A percentile compares a stretch with the other conserved stretches of the same genome.
phyloP scores from a whole-genome alignment of 1,284 basidiomycete species.

The Limonomyces culmigenus region DNA sequence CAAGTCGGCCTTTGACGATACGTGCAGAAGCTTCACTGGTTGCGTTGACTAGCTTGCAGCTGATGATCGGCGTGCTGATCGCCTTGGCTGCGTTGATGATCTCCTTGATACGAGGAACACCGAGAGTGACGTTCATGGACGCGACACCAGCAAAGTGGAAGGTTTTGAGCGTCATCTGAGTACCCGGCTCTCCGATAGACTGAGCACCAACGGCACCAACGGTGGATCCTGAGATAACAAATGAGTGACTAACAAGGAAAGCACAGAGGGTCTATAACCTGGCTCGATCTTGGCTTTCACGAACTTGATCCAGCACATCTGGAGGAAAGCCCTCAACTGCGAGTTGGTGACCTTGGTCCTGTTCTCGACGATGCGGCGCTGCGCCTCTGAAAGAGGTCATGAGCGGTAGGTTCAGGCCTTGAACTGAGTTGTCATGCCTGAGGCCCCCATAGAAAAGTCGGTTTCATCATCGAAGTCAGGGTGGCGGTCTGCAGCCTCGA shows the following conservation, averaged over 20 bases:
- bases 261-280: conserved; percentile 32
- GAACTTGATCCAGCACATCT: conserved; percentile 83
- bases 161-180: conserved; percentile 99
- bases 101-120: conserved; percentile 99
- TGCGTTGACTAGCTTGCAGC: conserved; percentile 79
- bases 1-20: conserved; percentile 93
- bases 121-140: conserved; percentile 98
- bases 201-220: conserved; percentile 98
- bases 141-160: conserved; percentile 99
- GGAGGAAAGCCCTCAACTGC: conserved; percentile 70
- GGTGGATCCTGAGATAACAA: conserved; percentile 85
- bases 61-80: conserved; percentile 98
- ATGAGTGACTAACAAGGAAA: conserved; percentile 2
- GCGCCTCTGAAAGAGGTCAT: conserved; percentile 25
- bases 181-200: conserved; percentile 98
- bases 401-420: neutral
- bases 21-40: conserved; percentile 83
- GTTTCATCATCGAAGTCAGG: conserved; percentile 69
- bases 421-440: conserved; percentile 24
- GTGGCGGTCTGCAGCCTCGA: conserved; percentile 60
- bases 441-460: conserved; percentile 63
- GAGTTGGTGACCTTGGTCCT: conserved; percentile 77
- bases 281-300: conserved; percentile 92
- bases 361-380: conserved; percentile 71
- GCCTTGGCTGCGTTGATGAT: conserved; percentile 97